Evolutionary conservation across 169 alveolate species (phyloP).

Genomic region (Ichthyophthirius multifiliis): DNA sequence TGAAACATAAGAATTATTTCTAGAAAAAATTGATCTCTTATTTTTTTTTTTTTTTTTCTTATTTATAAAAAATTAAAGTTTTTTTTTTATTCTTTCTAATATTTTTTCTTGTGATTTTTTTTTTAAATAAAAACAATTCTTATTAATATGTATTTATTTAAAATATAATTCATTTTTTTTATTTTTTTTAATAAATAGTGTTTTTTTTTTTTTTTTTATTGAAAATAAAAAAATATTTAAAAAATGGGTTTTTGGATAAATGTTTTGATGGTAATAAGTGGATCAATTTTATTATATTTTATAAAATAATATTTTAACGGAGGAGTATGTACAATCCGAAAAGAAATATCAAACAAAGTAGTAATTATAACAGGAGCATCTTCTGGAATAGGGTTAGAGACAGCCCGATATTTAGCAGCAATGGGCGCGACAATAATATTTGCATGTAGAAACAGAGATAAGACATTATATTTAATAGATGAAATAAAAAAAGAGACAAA

Average conservation of each 20-base stretch:
- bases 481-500: conserved; percentile 28
- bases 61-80: too few relatives aligned
- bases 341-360: conserved; percentile 33
- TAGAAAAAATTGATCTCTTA: too few relatives aligned
- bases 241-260: conserved; percentile 7
- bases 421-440: conserved; percentile 52
- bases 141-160: too few relatives aligned
- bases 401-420: conserved; percentile 37
- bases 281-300: background rate
- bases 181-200: too few relatives aligned
- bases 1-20: too few relatives aligned
- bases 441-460: conserved; percentile 47
- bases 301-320: conserved; percentile 1
- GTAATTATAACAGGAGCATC: conserved; percentile 60
- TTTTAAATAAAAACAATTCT: too few relatives aligned
- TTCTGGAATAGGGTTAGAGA: conserved; percentile 59
- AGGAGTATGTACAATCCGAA: background rate
- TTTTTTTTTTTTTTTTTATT: too few relatives aligned
- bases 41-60: too few relatives aligned
- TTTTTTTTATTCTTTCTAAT: too few relatives aligned
- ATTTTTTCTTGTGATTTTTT: too few relatives aligned
- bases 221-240: too few relatives aligned
- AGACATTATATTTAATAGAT: conserved; percentile 14
- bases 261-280: background rate
- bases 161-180: too few relatives aligned